These are phyloP conservation scores for Mycosarcoma mackinlayi DNA, from an alignment of 1,284 basidiomycete genomes.

Conservation along the genomic window DNA sequence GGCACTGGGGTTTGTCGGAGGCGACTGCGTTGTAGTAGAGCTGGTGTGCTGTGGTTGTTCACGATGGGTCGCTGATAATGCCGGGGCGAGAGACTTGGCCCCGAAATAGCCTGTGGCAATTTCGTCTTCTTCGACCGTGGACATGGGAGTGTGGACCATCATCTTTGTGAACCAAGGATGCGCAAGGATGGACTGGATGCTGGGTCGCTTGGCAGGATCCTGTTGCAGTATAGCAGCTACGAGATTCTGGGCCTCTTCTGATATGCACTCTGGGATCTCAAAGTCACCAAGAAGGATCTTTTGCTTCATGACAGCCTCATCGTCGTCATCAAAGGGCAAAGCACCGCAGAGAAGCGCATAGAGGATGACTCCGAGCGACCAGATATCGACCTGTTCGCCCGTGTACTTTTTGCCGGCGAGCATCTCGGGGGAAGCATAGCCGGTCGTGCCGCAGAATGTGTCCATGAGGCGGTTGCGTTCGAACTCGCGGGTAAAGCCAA, in stretches of 20 bases:
- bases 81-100: constrained; percentile 1
- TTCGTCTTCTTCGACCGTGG: constrained; percentile 53
- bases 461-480: constrained; percentile 86
- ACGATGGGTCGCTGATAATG: not conserved
- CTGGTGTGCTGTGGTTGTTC: not conserved
- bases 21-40: too few relatives aligned
- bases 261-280: constrained; percentile 82
- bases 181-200: constrained; percentile 84
- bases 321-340: constrained; percentile 96
- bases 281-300: constrained; percentile 89
- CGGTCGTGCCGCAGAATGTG: constrained; percentile 96
- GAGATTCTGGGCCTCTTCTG: constrained; percentile 85
- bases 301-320: constrained; percentile 87
- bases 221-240: constrained; percentile 82
- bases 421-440: constrained; percentile 95
- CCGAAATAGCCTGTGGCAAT: constrained; percentile 20
- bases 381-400: constrained; percentile 95
- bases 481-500: constrained; percentile 95
- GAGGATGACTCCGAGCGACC: constrained; percentile 95
- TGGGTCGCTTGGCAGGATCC: constrained; percentile 80
- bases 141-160: constrained; percentile 50
- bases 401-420: constrained; percentile 86
- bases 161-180: constrained; percentile 83
- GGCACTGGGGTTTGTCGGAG: not conserved
- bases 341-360: constrained; percentile 93